phyloP scores from a whole-genome alignment of 2,329 filamentous ascomycete species.

The Neoarthrinium moseri region DNA sequence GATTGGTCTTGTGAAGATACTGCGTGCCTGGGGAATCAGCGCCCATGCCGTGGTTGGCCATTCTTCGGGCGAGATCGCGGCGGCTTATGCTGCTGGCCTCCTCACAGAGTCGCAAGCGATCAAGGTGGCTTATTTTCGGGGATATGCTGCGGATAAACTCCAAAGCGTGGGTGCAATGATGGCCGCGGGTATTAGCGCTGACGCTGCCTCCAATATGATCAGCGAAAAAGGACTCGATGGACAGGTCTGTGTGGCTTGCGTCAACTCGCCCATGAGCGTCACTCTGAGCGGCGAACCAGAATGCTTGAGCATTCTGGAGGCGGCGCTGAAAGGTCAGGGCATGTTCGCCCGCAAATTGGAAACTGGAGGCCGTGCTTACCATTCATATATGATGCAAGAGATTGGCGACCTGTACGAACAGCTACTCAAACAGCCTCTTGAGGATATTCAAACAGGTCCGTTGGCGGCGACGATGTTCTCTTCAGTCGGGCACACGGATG shows the following conservation, averaged over 20 bases:
- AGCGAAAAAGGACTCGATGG: slow-evolving; percentile 10
- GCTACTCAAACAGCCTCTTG: neutral
- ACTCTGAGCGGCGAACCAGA: slow-evolving; percentile 1
- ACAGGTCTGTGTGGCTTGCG: slow-evolving; percentile 4
- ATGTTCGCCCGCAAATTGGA: slow-evolving; percentile 7
- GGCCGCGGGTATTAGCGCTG: neutral
- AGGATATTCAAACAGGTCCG: too few relatives aligned
- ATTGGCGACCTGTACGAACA: slow-evolving; percentile 11
- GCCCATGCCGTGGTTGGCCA: neutral
- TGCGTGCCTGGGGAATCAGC: neutral
- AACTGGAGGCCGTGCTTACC: slow-evolving; percentile 14
- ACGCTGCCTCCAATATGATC: neutral
- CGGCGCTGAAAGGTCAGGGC: neutral
- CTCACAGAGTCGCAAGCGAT: neutral
- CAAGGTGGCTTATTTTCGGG: neutral
- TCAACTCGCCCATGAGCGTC: slow-evolving; percentile 2
- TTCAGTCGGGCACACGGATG: neutral
- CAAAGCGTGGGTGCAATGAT: neutral
- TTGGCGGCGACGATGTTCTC: neutral
- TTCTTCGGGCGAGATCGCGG: slow-evolving; percentile 5
- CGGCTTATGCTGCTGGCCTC: neutral
- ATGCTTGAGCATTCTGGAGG: slow-evolving; percentile 4
- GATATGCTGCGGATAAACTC: neutral
- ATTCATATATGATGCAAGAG: slow-evolving; percentile 14
- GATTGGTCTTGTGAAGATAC: neutral